phyloP scores from a whole-genome alignment of 2,329 filamentous ascomycete genomes.

The Cytospora piceicola region DNA sequence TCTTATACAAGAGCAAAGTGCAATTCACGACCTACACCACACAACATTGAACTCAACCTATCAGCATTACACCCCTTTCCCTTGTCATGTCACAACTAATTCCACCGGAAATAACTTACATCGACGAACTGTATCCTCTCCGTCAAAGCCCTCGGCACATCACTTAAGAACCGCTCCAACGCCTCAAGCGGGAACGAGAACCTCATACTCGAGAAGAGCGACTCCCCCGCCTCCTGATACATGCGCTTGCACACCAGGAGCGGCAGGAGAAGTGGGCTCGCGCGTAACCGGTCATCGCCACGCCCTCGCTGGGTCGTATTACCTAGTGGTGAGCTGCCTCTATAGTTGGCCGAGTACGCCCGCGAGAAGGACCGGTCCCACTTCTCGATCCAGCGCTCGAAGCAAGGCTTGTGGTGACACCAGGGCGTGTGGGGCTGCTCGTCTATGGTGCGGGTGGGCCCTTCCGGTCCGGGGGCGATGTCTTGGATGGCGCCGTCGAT shows the following conservation, averaged over 20 bases:
- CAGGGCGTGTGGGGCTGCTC: neutral
- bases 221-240: constrained; percentile 14
- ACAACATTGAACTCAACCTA: neutral
- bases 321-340: neutral
- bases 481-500: constrained; percentile 19
- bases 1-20: neutral
- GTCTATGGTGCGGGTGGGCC: neutral
- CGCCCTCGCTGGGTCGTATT: neutral
- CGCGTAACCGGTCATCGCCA: neutral
- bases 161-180: neutral
- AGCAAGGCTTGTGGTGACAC: constrained; percentile 16
- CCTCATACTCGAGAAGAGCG: constrained; percentile 9
- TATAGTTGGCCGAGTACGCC: constrained; percentile 2
- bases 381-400: neutral
- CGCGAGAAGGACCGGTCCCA: neutral
- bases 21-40: neutral
- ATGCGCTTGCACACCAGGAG: constrained; percentile 18
- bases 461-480: neutral
- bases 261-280: neutral
- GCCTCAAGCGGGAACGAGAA: constrained; percentile 7
- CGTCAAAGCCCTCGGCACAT: neutral
- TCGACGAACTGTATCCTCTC: constrained; percentile 1
- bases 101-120: neutral
- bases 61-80: no score
- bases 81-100: no score